Evolutionary conservation across 1,284 basidiomycete species (phyloP).

Genomic region (Ceratobasidium sp.): DNA sequence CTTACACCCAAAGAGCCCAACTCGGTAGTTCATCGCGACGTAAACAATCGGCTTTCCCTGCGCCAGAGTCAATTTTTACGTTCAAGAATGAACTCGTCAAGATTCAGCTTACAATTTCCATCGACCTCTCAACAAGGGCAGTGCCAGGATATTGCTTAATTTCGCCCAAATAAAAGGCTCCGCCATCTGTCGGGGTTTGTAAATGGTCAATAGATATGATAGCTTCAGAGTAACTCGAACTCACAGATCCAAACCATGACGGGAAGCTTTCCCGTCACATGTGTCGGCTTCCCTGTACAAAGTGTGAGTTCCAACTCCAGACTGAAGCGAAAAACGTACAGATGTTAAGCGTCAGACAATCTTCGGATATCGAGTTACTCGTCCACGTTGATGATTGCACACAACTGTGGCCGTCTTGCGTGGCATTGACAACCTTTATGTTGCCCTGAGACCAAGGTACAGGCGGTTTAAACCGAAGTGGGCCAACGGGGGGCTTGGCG

Average conservation of each 20-base stretch:
- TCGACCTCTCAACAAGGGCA: too few relatives aligned
- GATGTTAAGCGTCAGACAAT: slow-evolving; percentile 45
- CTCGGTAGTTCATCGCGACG: slow-evolving; percentile 62
- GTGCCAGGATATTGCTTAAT: too few relatives aligned
- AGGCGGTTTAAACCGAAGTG: slow-evolving; percentile 43
- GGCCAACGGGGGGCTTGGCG: slow-evolving; percentile 44
- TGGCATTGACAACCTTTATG: slow-evolving; percentile 25
- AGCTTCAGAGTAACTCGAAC: not conserved
- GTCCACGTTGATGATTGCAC: slow-evolving; percentile 24
- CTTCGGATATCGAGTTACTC: slow-evolving; percentile 39
- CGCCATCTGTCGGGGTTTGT: slow-evolving; percentile 9
- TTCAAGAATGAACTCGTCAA: too few relatives aligned
- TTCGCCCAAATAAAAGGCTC: slow-evolving; percentile 3
- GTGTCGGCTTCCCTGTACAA: slow-evolving; percentile 37
- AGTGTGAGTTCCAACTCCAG: not conserved
- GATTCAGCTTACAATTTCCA: too few relatives aligned
- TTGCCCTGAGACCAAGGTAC: slow-evolving; percentile 18
- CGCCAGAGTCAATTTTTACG: too few relatives aligned
- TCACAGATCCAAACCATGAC: slow-evolving; percentile 47
- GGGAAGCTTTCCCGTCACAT: slow-evolving; percentile 38
- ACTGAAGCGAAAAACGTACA: not conserved
- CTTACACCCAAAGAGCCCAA: slow-evolving; percentile 54
- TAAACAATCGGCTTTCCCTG: slow-evolving; percentile 58
- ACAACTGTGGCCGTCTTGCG: slow-evolving; percentile 34
- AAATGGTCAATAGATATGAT: too few relatives aligned